phyloP scores from a whole-genome alignment of 2,329 filamentous ascomycete genomes.

The Alternaria arbusti region DNA sequence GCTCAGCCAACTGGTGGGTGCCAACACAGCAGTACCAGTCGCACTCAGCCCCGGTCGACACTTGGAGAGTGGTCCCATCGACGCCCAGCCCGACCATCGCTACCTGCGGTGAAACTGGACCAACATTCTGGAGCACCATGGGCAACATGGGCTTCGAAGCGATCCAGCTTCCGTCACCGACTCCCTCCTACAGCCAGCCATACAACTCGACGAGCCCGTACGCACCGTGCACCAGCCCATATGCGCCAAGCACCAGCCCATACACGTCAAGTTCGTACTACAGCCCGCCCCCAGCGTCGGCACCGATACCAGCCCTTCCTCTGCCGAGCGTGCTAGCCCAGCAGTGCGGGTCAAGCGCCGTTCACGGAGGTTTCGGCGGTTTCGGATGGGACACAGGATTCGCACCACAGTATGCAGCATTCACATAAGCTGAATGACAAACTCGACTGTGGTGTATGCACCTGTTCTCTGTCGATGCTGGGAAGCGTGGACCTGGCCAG shows the following conservation, averaged over 20 bases:
- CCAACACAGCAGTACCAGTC: constrained; percentile 64
- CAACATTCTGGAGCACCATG: constrained; percentile 80
- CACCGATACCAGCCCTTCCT: constrained; percentile 77
- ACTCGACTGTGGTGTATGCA: constrained; percentile 28
- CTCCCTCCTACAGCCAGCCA: constrained; percentile 80
- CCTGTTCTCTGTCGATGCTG: constrained; percentile 36
- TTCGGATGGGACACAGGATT: constrained; percentile 93
- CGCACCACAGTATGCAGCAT: constrained; percentile 71
- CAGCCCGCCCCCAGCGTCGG: constrained; percentile 75
- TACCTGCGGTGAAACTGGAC: constrained; percentile 73
- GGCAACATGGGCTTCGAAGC: constrained; percentile 66
- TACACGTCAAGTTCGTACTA: constrained; percentile 79
- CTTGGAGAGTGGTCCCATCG: constrained; percentile 90
- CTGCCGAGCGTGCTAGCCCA: constrained; percentile 87
- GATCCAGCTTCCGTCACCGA: constrained; percentile 74
- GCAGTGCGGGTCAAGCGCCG: constrained; percentile 74
- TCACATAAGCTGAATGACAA: constrained; percentile 68
- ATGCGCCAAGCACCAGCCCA: constrained; percentile 56
- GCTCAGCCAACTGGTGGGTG: constrained; percentile 79
- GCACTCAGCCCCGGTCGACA: constrained; percentile 75
- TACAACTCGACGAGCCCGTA: constrained; percentile 51
- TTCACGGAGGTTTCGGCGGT: constrained; percentile 68
- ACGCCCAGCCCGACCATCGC: constrained; percentile 76
- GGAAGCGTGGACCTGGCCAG: constrained; percentile 54
- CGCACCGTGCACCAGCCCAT: constrained; percentile 42